Base-by-base conservation (phyloP, 2,329 filamentous ascomycete genomes). In the Aspergillus sp. region DNA sequence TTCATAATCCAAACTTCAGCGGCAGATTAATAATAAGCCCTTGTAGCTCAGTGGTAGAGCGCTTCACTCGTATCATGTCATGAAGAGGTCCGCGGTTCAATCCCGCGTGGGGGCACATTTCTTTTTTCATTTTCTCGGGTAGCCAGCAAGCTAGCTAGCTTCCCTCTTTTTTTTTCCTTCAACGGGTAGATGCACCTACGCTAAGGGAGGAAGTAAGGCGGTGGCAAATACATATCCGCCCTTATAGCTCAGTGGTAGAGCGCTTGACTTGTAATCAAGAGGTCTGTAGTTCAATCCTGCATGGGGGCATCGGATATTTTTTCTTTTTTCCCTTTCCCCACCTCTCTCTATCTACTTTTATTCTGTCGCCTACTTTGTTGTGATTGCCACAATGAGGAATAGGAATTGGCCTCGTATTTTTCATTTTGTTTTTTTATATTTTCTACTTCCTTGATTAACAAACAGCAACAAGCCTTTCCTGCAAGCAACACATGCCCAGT, bases 41-140 rank as follows among this genome's bases (percentile, higher is more conserved):
- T 50, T 50, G 47, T 50, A 50, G 47, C 47, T 50, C 47, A 50
- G 47, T 50, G 47, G 47, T 50, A 50, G 47, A 50, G 47, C 47
- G 47, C 47, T 50, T 50, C 47, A 50, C 47, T 50, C 47, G 47
- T 50, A 50, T 50, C 47, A 10, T 5, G 47, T 30, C 47, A 50
- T 50, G 47, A 50, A 50, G 47, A 50, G 47, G 47, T 50, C 47
- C 47, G 47, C 47, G 47, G 47, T 50, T 50, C 47, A 50, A 50
- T 50, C 47, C 47, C 47, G 47, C 47, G 47, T 50, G 47, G 47
- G 25, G 47, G 47, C 47, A 50, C 47, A 50, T 17, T 32, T 45
- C 41, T 45, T 45, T 45, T 45, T 45, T 45, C 39, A 10, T 15
- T 45, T 23, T 45, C 13, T 15, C 17, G 28, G 28, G 28, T 30